Percentiles rank a stretch among this genome's conserved stretches.
These are phyloP conservation scores for Trypanosomatidae sp. DNA, from an alignment of 208 protist species.

Conservation along the genomic window DNA sequence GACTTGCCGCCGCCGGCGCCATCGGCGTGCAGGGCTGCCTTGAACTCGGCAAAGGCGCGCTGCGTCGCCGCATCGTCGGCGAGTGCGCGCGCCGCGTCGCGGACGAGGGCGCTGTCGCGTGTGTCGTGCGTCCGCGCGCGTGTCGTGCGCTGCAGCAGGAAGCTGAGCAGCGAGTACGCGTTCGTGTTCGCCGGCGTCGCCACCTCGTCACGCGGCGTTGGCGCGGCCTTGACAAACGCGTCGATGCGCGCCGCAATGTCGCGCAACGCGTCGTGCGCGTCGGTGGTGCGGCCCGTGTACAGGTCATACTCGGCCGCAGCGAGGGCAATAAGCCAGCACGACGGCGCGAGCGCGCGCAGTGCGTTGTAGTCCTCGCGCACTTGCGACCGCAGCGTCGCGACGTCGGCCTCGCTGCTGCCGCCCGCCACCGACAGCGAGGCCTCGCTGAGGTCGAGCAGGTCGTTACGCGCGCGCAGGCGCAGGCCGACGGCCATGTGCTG, in stretches of 20 bases:
- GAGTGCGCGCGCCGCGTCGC: neutral
- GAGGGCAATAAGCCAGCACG: constrained; percentile 71
- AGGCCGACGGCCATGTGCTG: constrained; percentile 52
- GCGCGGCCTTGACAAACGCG: constrained; percentile 6
- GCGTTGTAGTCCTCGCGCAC: constrained; percentile 44
- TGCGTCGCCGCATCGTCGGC: neutral
- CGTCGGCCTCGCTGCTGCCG: constrained; percentile 62
- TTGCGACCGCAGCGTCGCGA: constrained; percentile 41
- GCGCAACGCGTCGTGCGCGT: constrained; percentile 38
- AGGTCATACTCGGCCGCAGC: constrained; percentile 58
- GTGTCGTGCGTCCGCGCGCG: neutral
- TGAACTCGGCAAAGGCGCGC: neutral
- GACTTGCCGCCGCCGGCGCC: neutral
- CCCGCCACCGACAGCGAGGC: constrained; percentile 54
- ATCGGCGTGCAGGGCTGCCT: neutral
- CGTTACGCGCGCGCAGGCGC: constrained; percentile 44
- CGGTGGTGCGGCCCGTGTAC: constrained; percentile 47
- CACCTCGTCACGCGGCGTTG: constrained; percentile 12
- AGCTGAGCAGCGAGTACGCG: constrained; percentile 39
- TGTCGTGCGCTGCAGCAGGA: constrained; percentile 27
- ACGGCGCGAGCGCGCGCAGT: constrained; percentile 28
- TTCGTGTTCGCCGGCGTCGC: constrained; percentile 51
- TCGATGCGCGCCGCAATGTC: constrained; percentile 42
- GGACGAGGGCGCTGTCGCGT: neutral
- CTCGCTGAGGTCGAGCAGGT: constrained; percentile 67